A percentile compares a stretch with the other conserved stretches of the same genome.
Evolutionary conservation across 805 yeast genomes (phyloP).

Genomic region (Ogataea angusta): DNA sequence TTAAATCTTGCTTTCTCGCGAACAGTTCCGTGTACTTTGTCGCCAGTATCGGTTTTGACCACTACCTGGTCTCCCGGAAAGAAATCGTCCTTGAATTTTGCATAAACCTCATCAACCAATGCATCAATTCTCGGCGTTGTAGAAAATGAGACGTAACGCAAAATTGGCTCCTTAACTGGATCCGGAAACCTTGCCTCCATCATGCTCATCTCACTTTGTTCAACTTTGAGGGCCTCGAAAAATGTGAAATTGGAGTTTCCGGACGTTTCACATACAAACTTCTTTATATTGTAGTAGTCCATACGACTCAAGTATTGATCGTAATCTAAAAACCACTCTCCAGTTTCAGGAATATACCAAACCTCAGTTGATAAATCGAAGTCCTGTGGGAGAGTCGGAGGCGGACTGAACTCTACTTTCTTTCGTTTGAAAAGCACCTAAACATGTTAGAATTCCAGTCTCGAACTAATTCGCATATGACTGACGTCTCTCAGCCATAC

Average conservation of each 20-base stretch:
- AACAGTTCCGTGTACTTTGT: constrained; percentile 54
- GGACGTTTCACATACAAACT: constrained; percentile 93
- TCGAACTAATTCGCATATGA: neutral
- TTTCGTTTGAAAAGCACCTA: constrained; percentile 78
- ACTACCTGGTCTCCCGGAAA: constrained; percentile 88
- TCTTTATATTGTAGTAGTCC: constrained; percentile 69
- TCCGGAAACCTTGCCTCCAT: constrained; percentile 88
- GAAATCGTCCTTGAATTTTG: constrained; percentile 72
- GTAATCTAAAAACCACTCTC: constrained; percentile 81
- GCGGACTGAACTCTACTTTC: constrained; percentile 57
- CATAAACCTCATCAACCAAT: constrained; percentile 83
- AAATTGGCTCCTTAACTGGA: constrained; percentile 86
- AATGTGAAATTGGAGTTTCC: constrained; percentile 90
- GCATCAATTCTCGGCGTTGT: constrained; percentile 77
- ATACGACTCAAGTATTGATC: constrained; percentile 69
- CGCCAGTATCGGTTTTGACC: constrained; percentile 47
- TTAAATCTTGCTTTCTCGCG: constrained; percentile 84
- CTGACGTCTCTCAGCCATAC: no score
- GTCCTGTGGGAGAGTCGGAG: constrained; percentile 56
- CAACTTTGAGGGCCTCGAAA: constrained; percentile 83
- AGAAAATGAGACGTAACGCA: constrained; percentile 79
- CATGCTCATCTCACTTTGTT: constrained; percentile 55
- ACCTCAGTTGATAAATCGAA: constrained; percentile 56
- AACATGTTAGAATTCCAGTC: constrained; percentile 2
- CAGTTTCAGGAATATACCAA: constrained; percentile 79